A percentile compares a stretch with the other conserved stretches of the same genome.
phyloP scores from a whole-genome alignment of 2,329 filamentous ascomycete species.

The Fusarium illudens region DNA sequence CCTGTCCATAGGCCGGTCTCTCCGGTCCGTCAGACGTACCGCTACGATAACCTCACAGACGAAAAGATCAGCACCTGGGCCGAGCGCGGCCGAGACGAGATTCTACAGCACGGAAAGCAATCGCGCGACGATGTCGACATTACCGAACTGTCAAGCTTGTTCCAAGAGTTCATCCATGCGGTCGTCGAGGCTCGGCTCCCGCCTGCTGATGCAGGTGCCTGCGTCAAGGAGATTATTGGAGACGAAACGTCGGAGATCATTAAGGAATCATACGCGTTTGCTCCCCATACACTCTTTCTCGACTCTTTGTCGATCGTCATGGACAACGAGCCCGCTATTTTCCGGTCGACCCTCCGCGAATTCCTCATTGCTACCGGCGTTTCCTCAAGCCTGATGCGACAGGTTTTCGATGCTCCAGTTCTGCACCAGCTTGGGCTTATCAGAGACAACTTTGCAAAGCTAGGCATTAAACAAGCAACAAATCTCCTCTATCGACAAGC shows the following conservation, averaged over 20 bases:
- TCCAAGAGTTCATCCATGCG: conserved; percentile 85
- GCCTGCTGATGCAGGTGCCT: conserved; percentile 72
- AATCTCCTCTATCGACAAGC: conserved; percentile 94
- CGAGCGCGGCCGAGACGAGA: conserved; percentile 69
- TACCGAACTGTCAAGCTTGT: conserved; percentile 73
- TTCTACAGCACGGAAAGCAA: conserved; percentile 71
- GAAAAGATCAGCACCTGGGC: conserved; percentile 74
- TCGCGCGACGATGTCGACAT: conserved; percentile 74
- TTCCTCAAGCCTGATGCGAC: conserved; percentile 75
- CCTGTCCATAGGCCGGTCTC: conserved; percentile 41
- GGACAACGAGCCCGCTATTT: conserved; percentile 69
- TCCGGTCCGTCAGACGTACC: conserved; percentile 61
- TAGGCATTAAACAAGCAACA: conserved; percentile 89
- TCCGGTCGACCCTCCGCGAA: conserved; percentile 64
- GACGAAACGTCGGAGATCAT: conserved; percentile 61
- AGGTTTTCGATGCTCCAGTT: conserved; percentile 81
- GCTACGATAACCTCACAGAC: conserved; percentile 80
- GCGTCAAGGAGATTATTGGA: conserved; percentile 78
- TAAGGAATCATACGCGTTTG: conserved; percentile 62
- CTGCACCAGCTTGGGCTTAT: conserved; percentile 82
- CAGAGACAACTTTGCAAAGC: conserved; percentile 81
- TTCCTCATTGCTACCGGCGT: conserved; percentile 79
- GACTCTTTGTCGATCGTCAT: conserved; percentile 83
- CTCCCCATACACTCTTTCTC: conserved; percentile 77
- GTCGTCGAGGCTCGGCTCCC: conserved; percentile 74